phyloP scores from a whole-genome alignment of 805 yeast species.

The Alloascoidea africana region DNA sequence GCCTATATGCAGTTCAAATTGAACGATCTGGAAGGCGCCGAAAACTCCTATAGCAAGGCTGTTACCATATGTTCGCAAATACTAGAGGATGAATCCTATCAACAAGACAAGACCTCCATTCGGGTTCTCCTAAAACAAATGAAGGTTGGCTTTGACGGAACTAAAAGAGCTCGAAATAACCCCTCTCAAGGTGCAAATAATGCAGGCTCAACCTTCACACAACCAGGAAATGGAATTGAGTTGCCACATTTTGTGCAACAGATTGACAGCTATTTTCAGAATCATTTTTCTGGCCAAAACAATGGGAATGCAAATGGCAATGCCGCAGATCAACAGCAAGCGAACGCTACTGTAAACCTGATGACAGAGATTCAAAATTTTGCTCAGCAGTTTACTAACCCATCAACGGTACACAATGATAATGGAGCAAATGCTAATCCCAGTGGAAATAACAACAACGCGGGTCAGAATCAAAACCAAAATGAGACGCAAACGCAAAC shows the following conservation, averaged over 20 bases:
- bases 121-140: neutral
- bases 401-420: neutral
- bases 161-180: neutral
- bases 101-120: neutral
- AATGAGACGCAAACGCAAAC: too few species aligned
- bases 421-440: neutral
- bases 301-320: neutral
- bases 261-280: neutral
- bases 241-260: neutral
- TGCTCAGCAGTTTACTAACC: neutral
- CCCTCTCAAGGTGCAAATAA: neutral
- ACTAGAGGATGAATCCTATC: neutral
- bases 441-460: too few species aligned
- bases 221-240: neutral
- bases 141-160: neutral
- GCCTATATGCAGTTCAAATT: conserved; percentile 70
- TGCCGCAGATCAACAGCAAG: neutral
- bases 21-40: conserved; percentile 59
- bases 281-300: neutral
- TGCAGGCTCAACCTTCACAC: too few species aligned
- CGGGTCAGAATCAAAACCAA: too few species aligned
- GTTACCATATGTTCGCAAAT: conserved; percentile 26
- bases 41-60: conserved; percentile 67
- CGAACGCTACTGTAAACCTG: neutral
- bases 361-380: neutral